A percentile compares a stretch with the other conserved stretches of the same genome.
phyloP scores from a whole-genome alignment of 305 asterid species.

The Fraxinus greggii region DNA sequence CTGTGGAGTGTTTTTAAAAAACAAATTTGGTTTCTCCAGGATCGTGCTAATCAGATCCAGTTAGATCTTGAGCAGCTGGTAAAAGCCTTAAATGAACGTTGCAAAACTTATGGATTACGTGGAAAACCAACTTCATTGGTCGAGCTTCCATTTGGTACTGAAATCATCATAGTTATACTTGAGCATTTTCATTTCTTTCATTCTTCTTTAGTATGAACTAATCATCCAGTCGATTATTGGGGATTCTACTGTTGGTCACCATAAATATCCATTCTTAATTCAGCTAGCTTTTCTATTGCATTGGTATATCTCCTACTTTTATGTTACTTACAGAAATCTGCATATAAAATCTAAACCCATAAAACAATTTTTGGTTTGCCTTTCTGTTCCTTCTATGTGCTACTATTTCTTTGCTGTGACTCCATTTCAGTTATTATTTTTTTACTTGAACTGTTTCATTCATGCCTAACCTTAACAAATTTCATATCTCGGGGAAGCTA shows the following conservation, averaged over 20 bases:
- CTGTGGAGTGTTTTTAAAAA: constrained; percentile 17
- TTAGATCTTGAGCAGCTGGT: constrained; percentile 80
- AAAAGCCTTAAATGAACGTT: constrained; percentile 77
- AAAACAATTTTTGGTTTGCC: background rate
- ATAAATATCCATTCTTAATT: background rate
- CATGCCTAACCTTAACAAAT: background rate
- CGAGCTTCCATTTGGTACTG: constrained; percentile 96
- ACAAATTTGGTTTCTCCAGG: constrained; percentile 46
- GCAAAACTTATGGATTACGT: constrained; percentile 95
- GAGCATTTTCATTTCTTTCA: constrained; percentile 1
- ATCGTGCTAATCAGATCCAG: constrained; percentile 65
- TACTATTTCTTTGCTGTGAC: background rate
- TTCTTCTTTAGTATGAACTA: background rate
- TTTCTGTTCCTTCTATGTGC: constrained; percentile 10
- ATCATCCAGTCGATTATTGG: background rate
- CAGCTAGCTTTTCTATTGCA: background rate
- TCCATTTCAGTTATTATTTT: background rate
- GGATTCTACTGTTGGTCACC: background rate
- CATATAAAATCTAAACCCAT: background rate
- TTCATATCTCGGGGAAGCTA: background rate
- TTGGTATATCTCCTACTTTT: background rate
- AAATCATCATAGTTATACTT: constrained; percentile 9
- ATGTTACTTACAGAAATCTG: background rate
- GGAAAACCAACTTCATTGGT: constrained; percentile 85
- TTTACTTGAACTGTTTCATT: background rate